Base-by-base conservation (phyloP, 1,284 basidiomycete genomes). In the Porodaedalea pini region DNA sequence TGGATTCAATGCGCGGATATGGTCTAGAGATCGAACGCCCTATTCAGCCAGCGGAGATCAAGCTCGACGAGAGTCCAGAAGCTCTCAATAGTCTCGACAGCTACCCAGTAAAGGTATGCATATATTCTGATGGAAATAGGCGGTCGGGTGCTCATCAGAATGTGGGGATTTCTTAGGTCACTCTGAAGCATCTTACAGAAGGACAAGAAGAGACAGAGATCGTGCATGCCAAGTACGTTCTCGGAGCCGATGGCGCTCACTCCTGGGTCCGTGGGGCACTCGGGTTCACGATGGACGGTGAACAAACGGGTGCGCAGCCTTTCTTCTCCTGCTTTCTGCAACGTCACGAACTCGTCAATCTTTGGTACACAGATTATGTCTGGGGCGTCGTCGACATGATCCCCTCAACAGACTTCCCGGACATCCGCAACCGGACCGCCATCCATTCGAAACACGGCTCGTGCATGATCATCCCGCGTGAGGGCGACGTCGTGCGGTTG, bases 321-420 rank as follows among this genome's bases (percentile, higher is more conserved):
- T 11, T 25, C 60, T 25, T 23, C 1, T 21, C 62, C 64, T 67
- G 15, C n/a, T 27, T 51, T 29, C 17, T 49, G 15, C 8, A 43
- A 41, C 6, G 21, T 8, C 21, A 56, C 43, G 4, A 8, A 49
- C 36, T 11, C 3, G 31, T 44, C 13, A 2, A 8, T 8, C 25
- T 17, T 51, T 13, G n/a, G n/a, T 15, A 19, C 5, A 59, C 29
- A 73, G 83, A 91, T 58, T 86, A 80, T 60, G 78, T 90, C 27
- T 92, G 89, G 90, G 90, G 90, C 19, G 89, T 91, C 7, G 71
- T 90, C 25, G 88, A 92, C 69, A 76, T 85, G 58, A 65, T 82
- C 19, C 85, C 85, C 0, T 77, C 82, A 19, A 90, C 88, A 11
- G 76, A 92, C 68, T 90, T 93, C 66, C 91, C 92, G 0, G 91